These are phyloP conservation scores for Ophiosphaerella herpotricha DNA, from an alignment of 2,329 filamentous ascomycete genomes.

Conservation along the genomic window DNA sequence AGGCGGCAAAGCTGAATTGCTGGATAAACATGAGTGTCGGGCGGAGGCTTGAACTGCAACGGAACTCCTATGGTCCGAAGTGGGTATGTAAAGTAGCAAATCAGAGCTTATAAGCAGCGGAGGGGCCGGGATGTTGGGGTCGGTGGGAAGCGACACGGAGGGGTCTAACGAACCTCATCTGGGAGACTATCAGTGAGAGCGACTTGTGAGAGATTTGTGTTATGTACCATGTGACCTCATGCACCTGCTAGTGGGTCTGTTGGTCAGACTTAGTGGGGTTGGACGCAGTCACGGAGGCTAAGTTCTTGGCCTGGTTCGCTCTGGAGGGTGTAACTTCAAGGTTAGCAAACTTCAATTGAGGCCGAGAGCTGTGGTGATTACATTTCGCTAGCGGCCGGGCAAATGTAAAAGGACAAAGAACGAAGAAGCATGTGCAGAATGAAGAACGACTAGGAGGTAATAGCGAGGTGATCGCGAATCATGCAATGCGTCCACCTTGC, in stretches of 20 bases:
- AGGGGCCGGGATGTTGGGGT: neutral
- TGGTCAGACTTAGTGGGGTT: constrained; percentile 5
- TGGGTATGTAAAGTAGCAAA: constrained; percentile 1
- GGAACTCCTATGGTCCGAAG: neutral
- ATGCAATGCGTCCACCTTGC: neutral
- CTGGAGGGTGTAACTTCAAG: constrained; percentile 3
- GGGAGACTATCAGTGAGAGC: neutral
- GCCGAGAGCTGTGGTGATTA: constrained; percentile 30
- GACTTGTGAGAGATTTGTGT: neutral
- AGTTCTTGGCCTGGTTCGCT: neutral
- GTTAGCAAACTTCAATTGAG: constrained; percentile 15
- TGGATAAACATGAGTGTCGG: too few species aligned
- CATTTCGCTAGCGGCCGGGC: constrained; percentile 31
- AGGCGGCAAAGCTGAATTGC: too few species aligned
- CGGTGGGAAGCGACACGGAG: neutral
- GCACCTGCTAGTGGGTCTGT: constrained; percentile 19
- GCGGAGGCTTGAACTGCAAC: too few species aligned
- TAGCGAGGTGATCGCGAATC: neutral
- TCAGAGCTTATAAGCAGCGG: constrained; percentile 5
- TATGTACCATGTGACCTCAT: constrained; percentile 2
- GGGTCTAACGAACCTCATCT: constrained; percentile 8
- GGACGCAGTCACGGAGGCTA: neutral
- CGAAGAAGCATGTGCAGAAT: constrained; percentile 15
- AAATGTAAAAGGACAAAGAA: constrained; percentile 23
- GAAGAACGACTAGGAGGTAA: constrained; percentile 4